Evolutionary conservation across 2,329 filamentous ascomycete genomes (phyloP).

Genomic region (Epichloe festucae): DNA sequence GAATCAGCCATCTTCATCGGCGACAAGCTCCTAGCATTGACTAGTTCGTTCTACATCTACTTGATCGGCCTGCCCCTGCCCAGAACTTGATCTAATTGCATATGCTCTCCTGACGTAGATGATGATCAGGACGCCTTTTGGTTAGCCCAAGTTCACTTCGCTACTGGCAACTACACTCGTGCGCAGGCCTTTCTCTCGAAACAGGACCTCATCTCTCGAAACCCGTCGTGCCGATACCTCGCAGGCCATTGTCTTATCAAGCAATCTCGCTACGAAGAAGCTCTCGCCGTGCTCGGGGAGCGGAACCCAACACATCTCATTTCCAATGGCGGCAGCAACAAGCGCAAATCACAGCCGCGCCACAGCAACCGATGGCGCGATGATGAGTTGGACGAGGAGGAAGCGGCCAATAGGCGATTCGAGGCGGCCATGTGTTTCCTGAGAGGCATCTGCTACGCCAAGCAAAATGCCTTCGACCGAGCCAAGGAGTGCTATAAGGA

Average conservation of each 20-base stretch:
- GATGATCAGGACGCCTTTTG: constrained; percentile 86
- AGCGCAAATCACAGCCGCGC: constrained; percentile 25
- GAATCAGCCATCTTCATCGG: constrained; percentile 94
- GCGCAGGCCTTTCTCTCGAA: constrained; percentile 76
- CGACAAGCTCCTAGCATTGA: constrained; percentile 90
- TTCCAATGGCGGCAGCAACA: constrained; percentile 33
- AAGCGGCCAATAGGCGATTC: constrained; percentile 64
- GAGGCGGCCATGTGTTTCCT: constrained; percentile 97
- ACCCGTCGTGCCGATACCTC: constrained; percentile 80
- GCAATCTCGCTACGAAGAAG: constrained; percentile 80
- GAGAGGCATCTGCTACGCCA: constrained; percentile 84
- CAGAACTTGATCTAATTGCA: not conserved
- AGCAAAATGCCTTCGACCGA: constrained; percentile 92
- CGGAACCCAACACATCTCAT: constrained; percentile 88
- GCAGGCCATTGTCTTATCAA: constrained; percentile 91
- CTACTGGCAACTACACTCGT: constrained; percentile 85
- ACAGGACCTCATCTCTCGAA: constrained; percentile 69
- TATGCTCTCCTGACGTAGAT: constrained; percentile 36
- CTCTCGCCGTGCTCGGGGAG: constrained; percentile 74
- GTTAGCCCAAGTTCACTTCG: constrained; percentile 97
- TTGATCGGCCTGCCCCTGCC: not conserved
- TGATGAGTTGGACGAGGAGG: constrained; percentile 42
- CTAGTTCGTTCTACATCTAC: constrained; percentile 47
- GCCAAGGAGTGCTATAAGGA: constrained; percentile 99
- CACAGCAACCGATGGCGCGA: constrained; percentile 20